phyloP scores from a whole-genome alignment of 352 stramenopile genomes.

The Phytophthora meadii region DNA sequence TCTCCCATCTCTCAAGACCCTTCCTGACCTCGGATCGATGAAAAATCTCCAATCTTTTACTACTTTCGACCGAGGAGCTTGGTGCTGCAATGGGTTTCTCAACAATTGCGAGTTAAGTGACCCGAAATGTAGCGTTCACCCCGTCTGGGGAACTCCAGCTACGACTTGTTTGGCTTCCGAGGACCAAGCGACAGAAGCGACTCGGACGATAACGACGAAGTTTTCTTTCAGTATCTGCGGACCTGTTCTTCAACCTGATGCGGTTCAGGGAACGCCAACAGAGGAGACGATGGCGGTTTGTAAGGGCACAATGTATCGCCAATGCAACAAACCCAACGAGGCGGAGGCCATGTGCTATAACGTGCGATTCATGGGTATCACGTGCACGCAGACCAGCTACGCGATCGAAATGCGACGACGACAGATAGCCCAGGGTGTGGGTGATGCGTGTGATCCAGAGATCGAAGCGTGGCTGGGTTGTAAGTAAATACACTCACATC shows the following conservation, averaged over 20 bases:
- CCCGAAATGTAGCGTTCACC: constrained; percentile 11
- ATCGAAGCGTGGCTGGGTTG: constrained; percentile 27
- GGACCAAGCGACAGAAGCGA: neutral
- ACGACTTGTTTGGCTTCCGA: constrained; percentile 3
- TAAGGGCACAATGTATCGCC: constrained; percentile 8
- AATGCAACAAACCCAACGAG: constrained; percentile 4
- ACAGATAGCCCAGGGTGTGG: constrained; percentile 17
- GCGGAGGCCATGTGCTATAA: constrained; percentile 33
- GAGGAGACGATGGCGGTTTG: constrained; percentile 9
- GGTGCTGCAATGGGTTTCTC: constrained; percentile 21
- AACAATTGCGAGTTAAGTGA: constrained; percentile 5
- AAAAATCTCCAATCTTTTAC: constrained; percentile 7
- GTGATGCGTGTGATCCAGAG: constrained; percentile 14
- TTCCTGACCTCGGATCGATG: neutral
- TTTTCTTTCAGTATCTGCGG: constrained; percentile 1
- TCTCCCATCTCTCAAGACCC: neutral
- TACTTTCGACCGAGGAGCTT: constrained; percentile 4
- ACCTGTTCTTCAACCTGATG: neutral
- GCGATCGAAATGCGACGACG: constrained; percentile 25
- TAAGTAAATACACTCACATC: constrained; percentile 1
- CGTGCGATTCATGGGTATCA: constrained; percentile 27
- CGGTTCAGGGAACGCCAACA: neutral
- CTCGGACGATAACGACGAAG: neutral
- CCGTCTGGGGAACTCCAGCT: constrained; percentile 6
- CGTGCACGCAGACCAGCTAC: constrained; percentile 18